These are phyloP conservation scores for Plantago rigida DNA, from an alignment of 305 asterid species.

Conservation along the genomic window DNA sequence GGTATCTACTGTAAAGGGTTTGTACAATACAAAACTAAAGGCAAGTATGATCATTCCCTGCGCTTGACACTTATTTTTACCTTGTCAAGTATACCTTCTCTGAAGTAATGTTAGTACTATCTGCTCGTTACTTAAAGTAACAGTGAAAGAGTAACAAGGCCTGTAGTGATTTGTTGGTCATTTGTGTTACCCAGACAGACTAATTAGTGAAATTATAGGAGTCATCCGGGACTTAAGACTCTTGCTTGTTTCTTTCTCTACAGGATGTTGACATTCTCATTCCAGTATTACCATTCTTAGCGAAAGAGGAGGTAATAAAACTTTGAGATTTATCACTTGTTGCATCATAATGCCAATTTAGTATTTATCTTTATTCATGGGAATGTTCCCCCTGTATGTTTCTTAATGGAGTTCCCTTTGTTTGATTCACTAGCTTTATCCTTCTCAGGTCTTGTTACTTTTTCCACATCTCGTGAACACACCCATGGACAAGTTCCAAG, in stretches of 20 bases:
- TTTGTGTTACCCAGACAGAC: neutral
- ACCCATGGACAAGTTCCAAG: conserved; percentile 72
- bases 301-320: conserved; percentile 67
- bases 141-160: neutral
- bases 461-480: conserved; percentile 74
- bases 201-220: neutral
- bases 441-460: conserved; percentile 57
- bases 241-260: conserved; percentile 18
- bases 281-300: conserved; percentile 72
- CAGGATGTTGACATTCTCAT: conserved; percentile 84
- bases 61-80: conserved; percentile 7
- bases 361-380: neutral
- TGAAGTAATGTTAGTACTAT: conserved; percentile 16
- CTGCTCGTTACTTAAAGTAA: conserved; percentile 4
- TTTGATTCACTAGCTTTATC: conserved; percentile 23
- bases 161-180: no score
- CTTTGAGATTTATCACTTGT: no score
- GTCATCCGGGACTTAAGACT: conserved; percentile 23
- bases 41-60: conserved; percentile 31
- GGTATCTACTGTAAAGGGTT: conserved; percentile 53
- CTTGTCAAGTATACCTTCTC: neutral
- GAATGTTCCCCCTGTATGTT: neutral
- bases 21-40: conserved; percentile 72
- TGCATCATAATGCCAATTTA: neutral
- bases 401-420: conserved; percentile 10